Evolutionary conservation across 495 filamentous ascomycete genomes (phyloP).

Genomic region (Cladorrhinum samala): DNA sequence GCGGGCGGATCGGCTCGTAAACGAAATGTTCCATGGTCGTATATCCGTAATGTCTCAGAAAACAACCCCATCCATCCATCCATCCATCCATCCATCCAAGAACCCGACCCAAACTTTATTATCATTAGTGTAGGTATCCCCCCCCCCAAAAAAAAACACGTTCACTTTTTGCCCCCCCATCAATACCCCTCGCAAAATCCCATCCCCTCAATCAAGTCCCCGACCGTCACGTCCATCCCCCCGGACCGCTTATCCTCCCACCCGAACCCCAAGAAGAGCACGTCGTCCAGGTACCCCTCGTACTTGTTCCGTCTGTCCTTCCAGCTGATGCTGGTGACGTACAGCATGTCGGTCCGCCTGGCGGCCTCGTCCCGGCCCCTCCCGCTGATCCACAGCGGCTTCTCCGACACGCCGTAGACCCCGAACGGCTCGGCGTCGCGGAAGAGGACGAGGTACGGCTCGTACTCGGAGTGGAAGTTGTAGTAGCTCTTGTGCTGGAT

Average conservation of each 20-base stretch:
- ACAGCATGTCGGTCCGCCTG: slow-evolving; percentile 42
- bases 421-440: slow-evolving; percentile 40
- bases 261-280: slow-evolving; percentile 44
- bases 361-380: slow-evolving; percentile 18
- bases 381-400: slow-evolving; percentile 49
- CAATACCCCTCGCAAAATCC: slow-evolving; percentile 28
- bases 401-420: slow-evolving; percentile 41
- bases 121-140: no score
- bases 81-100: no score
- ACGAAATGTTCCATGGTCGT: no score
- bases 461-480: slow-evolving; percentile 42
- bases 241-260: slow-evolving; percentile 41
- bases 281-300: slow-evolving; percentile 46
- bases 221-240: slow-evolving; percentile 41
- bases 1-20: no score
- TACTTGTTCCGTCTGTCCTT: slow-evolving; percentile 37
- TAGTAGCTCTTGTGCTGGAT: slow-evolving; percentile 48
- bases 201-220: slow-evolving; percentile 39
- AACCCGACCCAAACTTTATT: no score
- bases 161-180: no score
- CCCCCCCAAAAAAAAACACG: no score
- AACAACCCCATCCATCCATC: no score
- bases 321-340: slow-evolving; percentile 49
- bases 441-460: slow-evolving; percentile 50
- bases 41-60: no score